Conservation (phyloP, 2,329 filamentous ascomycete species). For the Pyricularia sp. region DNA sequence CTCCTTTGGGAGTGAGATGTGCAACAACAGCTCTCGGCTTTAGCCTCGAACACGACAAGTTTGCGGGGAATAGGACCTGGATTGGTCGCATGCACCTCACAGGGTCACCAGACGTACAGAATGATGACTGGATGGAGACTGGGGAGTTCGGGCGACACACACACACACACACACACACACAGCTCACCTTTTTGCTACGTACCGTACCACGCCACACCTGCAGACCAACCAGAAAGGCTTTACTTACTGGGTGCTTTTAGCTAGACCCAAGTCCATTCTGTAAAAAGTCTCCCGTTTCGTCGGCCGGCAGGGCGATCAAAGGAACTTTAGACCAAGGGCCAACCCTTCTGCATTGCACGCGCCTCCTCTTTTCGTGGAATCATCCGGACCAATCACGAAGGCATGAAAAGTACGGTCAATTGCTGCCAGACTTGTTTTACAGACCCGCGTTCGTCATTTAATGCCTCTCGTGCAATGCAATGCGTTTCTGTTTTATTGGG, state of each 20-base stretch:
- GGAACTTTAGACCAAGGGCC: not conserved
- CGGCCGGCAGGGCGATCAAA: not conserved
- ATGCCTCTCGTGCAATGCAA: not conserved
- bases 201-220: no score
- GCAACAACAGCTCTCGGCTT: no score
- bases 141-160: not conserved
- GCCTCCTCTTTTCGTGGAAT: not conserved
- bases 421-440: not conserved
- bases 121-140: not conserved
- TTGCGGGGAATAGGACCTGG: not conserved
- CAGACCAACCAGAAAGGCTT: no score
- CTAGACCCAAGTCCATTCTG: not conserved
- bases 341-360: not conserved
- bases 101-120: not conserved
- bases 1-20: no score
- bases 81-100: not conserved
- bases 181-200: not conserved
- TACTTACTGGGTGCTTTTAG: no score
- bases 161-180: not conserved
- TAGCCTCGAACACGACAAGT: not conserved
- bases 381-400: not conserved
- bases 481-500: not conserved
- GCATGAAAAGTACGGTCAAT: not conserved
- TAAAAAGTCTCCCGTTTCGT: not conserved
- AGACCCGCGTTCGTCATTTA: not conserved